These are phyloP conservation scores for Linum usitatissimum DNA, from an alignment of 345 rosid species.

Conservation along the genomic window DNA sequence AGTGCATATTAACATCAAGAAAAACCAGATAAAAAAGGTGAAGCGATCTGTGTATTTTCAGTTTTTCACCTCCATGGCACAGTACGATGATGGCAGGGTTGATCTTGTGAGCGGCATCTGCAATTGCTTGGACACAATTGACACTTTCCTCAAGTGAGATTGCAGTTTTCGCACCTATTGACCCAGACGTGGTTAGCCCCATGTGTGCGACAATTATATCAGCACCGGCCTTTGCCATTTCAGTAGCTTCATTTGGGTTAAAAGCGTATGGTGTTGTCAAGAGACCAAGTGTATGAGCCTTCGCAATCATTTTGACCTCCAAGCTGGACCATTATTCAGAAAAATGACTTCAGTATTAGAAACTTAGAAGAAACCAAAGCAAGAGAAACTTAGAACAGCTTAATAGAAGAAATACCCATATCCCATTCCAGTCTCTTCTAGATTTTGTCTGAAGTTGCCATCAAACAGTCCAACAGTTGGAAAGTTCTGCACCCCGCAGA, in stretches of 20 bases:
- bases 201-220: constrained; percentile 91
- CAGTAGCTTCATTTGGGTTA: constrained; percentile 51
- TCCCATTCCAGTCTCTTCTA: constrained; percentile 99
- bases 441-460: constrained; percentile 86
- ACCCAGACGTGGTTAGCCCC: constrained; percentile 88
- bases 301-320: constrained; percentile 80
- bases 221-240: constrained; percentile 95
- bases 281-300: constrained; percentile 78
- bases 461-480: constrained; percentile 96
- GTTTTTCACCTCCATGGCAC: constrained; percentile 96
- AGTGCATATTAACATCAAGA: not conserved
- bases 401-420: constrained; percentile 42
- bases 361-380: constrained; percentile 6
- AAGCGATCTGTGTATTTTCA: not conserved
- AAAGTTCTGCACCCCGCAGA: constrained; percentile 86
- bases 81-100: constrained; percentile 54
- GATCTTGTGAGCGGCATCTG: constrained; percentile 60
- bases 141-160: constrained; percentile 72
- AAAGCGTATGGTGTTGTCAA: constrained; percentile 92
- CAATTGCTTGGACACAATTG: constrained; percentile 65
- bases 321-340: constrained; percentile 30
- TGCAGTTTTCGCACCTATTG: constrained; percentile 85
- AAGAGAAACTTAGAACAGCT: not conserved
- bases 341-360: constrained; percentile 1
- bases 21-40: not conserved